These are phyloP conservation scores for Primulina tabacum DNA, from an alignment of 257 asterid species.

Conservation along the genomic window DNA sequence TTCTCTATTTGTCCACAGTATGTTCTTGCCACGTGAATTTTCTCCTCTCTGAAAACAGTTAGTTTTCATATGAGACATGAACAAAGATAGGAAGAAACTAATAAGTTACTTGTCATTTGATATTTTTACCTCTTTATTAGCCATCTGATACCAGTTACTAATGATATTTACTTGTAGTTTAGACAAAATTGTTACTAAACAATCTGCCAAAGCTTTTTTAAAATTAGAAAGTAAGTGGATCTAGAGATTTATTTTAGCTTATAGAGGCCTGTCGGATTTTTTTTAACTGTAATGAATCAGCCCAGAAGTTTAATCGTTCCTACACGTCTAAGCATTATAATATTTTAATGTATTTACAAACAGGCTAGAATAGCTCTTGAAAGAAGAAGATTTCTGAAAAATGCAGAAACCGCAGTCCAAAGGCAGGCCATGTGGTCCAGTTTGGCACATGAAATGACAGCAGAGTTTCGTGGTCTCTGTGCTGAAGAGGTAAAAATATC, in stretches of 20 bases:
- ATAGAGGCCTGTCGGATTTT: background rate
- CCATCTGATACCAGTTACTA: slow-evolving; percentile 1
- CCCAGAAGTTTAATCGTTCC: background rate
- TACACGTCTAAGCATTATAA: slow-evolving; percentile 11
- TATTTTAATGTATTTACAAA: slow-evolving; percentile 20
- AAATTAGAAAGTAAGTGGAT: background rate
- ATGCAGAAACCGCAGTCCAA: slow-evolving; percentile 95
- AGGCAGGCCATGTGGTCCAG: slow-evolving; percentile 96
- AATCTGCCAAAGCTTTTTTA: background rate
- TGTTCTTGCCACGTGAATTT: background rate
- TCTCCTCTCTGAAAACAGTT: background rate
- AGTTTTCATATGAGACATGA: background rate
- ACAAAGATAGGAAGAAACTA: background rate
- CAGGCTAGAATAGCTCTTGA: slow-evolving; percentile 99
- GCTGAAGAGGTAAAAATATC: slow-evolving; percentile 81
- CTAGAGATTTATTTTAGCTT: background rate
- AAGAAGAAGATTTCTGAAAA: slow-evolving; percentile 84
- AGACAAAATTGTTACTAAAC: background rate
- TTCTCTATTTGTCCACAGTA: background rate
- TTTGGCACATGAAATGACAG: slow-evolving; percentile 99
- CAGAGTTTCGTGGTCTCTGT: slow-evolving; percentile 95
- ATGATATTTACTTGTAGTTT: background rate
- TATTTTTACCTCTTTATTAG: background rate
- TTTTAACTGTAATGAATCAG: slow-evolving; percentile 6
- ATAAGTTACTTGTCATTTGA: background rate